Percentiles rank a stretch among this genome's conserved stretches.
Evolutionary conservation across 2,329 filamentous ascomycete species (phyloP).

Genomic region (Aureobasidium musti): DNA sequence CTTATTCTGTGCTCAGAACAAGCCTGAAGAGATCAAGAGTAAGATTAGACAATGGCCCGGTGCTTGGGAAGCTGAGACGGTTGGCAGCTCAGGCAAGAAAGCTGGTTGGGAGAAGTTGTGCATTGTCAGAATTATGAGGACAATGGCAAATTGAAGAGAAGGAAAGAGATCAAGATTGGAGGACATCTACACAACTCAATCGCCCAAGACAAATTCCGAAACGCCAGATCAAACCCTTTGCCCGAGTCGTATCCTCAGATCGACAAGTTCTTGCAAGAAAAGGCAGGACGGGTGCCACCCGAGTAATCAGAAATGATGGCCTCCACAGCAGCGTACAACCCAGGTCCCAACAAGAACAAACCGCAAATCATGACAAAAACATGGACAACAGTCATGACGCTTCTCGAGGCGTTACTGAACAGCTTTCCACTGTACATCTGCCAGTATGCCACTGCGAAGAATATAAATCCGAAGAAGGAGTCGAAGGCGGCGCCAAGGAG

Average conservation of each 20-base stretch:
- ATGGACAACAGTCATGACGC: conserved; percentile 50
- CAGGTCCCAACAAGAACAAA: conserved; percentile 55
- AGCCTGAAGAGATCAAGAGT: conserved; percentile 70
- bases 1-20: conserved; percentile 87
- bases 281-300: conserved; percentile 49
- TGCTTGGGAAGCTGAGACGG: conserved; percentile 73
- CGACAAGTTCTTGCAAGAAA: conserved; percentile 53
- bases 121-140: conserved; percentile 68
- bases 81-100: conserved; percentile 79
- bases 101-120: conserved; percentile 95
- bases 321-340: conserved; percentile 56
- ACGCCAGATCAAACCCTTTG: neutral
- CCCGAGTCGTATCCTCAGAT: conserved; percentile 40
- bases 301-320: conserved; percentile 56
- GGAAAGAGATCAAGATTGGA: neutral
- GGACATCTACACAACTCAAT: neutral
- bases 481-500: conserved; percentile 53
- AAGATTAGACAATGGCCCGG: conserved; percentile 60
- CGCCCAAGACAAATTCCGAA: neutral
- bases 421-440: conserved; percentile 40
- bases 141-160: neutral
- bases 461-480: conserved; percentile 56
- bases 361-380: conserved; percentile 50
- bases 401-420: conserved; percentile 39
- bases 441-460: conserved; percentile 54